Base-by-base conservation (phyloP, 495 filamentous ascomycete genomes). In the Aspergillus mulundensis region DNA sequence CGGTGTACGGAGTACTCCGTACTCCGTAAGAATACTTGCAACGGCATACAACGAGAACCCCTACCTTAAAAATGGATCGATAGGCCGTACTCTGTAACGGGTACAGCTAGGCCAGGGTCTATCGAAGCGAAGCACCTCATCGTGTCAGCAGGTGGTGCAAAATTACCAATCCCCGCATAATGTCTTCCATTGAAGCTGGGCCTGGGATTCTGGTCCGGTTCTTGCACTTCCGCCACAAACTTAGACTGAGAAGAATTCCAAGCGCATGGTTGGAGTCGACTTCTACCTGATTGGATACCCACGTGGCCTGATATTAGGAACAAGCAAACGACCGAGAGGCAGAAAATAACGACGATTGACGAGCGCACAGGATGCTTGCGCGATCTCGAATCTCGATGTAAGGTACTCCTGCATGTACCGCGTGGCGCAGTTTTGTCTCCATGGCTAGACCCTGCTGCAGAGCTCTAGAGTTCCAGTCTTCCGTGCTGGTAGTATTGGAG, bases 321-420 rank as follows among this genome's bases (percentile, higher is more conserved):
- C 15, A 19, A 36, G 19, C 10, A 20, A 23, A 12, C 19, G 11
- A 23, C 20, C 19, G 16, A 45, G 25, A 47, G 5, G 42, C n/a
- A 40, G 19, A 47, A 24, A 15, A 15, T 10, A 14, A 7, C 5
- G 4, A 10, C 32, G 12, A 36, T 11, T 7, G 11, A 36, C 2
- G 32, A 11, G 32, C 32, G 12, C 7, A 36, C 12, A 10, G 12
- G 12, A 15, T 36, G 32, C 32, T 46, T 48, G 47, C 40, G 42
- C 54, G 46, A 57, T 50, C 48, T 50, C 6, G 32, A 36, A 28
- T 15, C 12, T 36, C 11, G 34, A 50, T 50, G 50, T 53, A 43
- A 42, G 39, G 50, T 50, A 44, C 53, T 48, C 30, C 46, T 57
- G 54, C 54, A 57, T 50, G 46, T 57, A 57, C 39, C 38, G 46